These are phyloP conservation scores for Allomyces javanicus DNA, from an alignment of 192 early-diverging fungal species.

Conservation along the genomic window DNA sequence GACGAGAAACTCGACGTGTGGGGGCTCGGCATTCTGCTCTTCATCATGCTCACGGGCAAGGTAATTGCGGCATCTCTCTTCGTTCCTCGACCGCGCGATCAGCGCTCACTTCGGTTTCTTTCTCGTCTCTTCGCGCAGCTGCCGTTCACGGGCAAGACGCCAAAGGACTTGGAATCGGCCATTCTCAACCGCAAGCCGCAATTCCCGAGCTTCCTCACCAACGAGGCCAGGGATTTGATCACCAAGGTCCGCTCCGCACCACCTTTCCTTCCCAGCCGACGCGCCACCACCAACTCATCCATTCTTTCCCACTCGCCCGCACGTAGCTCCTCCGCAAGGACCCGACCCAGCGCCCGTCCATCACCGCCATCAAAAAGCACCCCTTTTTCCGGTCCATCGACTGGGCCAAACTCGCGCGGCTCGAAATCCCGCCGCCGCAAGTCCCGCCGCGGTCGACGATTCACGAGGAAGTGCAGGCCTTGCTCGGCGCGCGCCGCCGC, in stretches of 20 bases:
- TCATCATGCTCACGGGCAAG: slow-evolving; percentile 73
- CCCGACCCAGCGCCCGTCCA: neutral
- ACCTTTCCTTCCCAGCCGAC: no score
- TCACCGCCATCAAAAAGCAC: neutral
- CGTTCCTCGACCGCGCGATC: no score
- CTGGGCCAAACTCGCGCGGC: neutral
- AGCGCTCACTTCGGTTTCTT: no score
- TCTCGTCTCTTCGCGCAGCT: slow-evolving; percentile 7
- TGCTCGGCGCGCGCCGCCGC: neutral
- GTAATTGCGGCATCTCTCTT: neutral
- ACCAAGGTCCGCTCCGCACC: slow-evolving; percentile 17
- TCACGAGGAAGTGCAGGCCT: neutral
- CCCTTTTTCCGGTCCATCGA: neutral
- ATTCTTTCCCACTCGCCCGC: no score
- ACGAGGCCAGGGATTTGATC: slow-evolving; percentile 57
- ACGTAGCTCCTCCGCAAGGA: neutral
- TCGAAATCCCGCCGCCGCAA: neutral
- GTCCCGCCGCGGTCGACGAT: neutral
- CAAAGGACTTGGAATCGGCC: slow-evolving; percentile 62
- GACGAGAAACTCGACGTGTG: slow-evolving; percentile 4
- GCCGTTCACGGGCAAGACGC: slow-evolving; percentile 59
- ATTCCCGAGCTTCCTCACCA: slow-evolving; percentile 59
- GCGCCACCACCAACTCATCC: no score
- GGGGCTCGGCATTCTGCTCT: slow-evolving; percentile 42
- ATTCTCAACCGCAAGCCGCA: slow-evolving; percentile 65